Evolutionary conservation across 495 filamentous ascomycete genomes (phyloP), one percentile per base, ranked within the genome.

Genomic region (Daldinia decipiens): DNA sequence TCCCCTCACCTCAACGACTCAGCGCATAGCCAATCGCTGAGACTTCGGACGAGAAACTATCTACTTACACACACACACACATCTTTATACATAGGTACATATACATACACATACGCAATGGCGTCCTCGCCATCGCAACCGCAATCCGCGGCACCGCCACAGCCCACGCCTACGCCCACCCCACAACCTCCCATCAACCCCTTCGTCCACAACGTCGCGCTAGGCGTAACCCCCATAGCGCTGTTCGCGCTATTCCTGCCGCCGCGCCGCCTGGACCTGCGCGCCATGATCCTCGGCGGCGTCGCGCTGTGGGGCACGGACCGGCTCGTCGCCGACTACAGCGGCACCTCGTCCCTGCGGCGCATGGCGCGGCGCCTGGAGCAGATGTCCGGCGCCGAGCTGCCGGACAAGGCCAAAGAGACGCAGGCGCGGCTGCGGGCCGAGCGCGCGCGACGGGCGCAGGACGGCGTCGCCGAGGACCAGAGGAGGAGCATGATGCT

Each of bases 201-300:
- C 77, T 80, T 90, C 71, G 78, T 87, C 52, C 87, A 88, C 82
- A 86, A 87, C 74, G 72, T 86, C 58, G 88, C 92, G 9, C 73
- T 89, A 8, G 84, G 79, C 57, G 85, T 90, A 73, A 82, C 95
- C 58, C 69, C 97, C 61, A 82, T 87, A 29, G 88, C 88, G 39
- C 93, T 94, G 1, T 72, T 91, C 57, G 87, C 93, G 38, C 85
- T 91, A 56, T 80, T 87, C 63, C 84, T 97, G 13, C 95, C 95
- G 3, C 92, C 93, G 0, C 91, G 94, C 47, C 93, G 92, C 76
- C 80, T 97, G 50, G 92, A 89, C 76, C 31, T 87, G 61, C 90
- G 88, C 79, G 85, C 91, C 63, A 81, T 92, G 68, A 84, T 88
- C 17, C 85, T 92, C 2, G 81, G 80, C 45, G 80, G 81, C 60